Evolutionary conservation across 495 filamentous ascomycete species (phyloP), one percentile per base, ranked within the genome.

Genomic region (Lepraria neglecta): DNA sequence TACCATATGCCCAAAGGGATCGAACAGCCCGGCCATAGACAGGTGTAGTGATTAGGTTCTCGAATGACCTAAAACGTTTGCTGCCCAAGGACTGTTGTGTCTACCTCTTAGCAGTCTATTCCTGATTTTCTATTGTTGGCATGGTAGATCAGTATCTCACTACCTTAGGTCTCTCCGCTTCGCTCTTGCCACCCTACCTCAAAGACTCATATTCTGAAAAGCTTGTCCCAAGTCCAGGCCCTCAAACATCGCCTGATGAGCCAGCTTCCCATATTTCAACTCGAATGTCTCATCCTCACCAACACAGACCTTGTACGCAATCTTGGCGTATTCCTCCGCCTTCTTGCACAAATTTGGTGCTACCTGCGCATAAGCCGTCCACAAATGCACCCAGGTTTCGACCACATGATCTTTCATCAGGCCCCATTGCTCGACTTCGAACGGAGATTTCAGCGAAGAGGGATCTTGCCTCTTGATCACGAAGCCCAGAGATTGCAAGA

Each of bases 251-350:
- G 46, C 15, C 27, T 60, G 30, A 17, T 40, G 30, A 14, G 58
- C 58, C 31, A 53, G 10, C 40, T 42, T 60, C 33, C 66, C 61
- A 50, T 71, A 70, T 1, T 58, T 72, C 40, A 70, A 44, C 12
- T 64, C 68, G 62, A 78, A 73, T 2, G 76, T 77, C 46, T 75
- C 75, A 31, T 74, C 72, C 65, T 79, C 78, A 0, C 78, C 76
- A 38, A 71, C 59, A 56, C 65, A 71, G 3, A 79, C 74, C 60
- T 63, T 65, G 64, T 80, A 79, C 19, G 69, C 59, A 6, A 73
- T 56, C 9, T 56, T 70, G 5, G 73, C 75, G 68, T 73, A 78
- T 19, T 59, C 60, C 53, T 71, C 65, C 6, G 70, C 74, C 47
- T 70, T 60, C 6, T 44, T 33, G 21, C 56, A 65, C 3, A 75